Evolutionary conservation across 805 yeast genomes (phyloP), one percentile per base, ranked within the genome.

Genomic region (Millerozyma miso): DNA sequence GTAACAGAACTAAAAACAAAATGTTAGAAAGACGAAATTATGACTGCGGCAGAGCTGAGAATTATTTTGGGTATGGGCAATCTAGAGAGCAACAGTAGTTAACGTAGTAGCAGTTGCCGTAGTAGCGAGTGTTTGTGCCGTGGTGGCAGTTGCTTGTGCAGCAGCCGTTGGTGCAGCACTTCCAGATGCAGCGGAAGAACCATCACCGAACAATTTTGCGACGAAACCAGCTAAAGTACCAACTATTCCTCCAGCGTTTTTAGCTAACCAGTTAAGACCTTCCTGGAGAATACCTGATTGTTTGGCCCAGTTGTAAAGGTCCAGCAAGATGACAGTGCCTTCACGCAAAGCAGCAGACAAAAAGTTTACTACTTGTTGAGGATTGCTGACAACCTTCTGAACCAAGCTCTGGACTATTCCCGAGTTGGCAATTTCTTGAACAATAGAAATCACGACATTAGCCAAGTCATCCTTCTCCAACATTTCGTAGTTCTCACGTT

Each of bases 251-350:
- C 59, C 54, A 45, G 68, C 71, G 53, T 56, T 53, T 33, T 44
- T 44, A 17, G 49, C 46, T 35, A 65, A 41, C 55, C 51, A 62
- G 31, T 43, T 34, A 35, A 67, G 48, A 39, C 57, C 62, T 3
- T 53, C 33, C 41, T 49, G 46, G 51, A 67, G 60, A 20, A 69
- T 32, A 46, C 74, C 74, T 12, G 62, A 55, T 15, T 51, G 43
- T 55, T 67, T 63, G 45, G 71, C 63, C 71, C 71, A 69, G 34
- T 33, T 29, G 59, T 53, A 65, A 32, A 67, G 43, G 37, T 69
- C 72, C 56, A 62, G 62, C 38, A 49, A 62, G 31, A 60, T 46
- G 33, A 61, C 65, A 37, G 60, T 38, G 37, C 71, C 74, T 37
- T 55, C 53, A 47, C 59, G 50, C 45, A 66, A 59, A 35, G 61